Evolutionary conservation across 192 early-diverging fungal species (phyloP).

Genomic region (Coemansia sp.): DNA sequence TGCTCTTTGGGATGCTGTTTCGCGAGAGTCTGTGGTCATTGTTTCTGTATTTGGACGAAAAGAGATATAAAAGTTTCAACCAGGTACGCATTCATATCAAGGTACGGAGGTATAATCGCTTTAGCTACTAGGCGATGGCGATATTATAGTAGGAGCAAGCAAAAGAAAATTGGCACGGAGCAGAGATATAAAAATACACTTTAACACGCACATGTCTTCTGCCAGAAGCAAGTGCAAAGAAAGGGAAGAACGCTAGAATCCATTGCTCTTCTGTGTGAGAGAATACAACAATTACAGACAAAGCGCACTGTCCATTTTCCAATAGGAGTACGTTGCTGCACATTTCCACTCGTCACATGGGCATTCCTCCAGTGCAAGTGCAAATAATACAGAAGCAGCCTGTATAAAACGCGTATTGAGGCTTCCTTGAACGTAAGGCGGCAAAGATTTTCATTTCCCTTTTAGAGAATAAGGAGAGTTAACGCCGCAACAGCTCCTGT

Average conservation of each 20-base stretch:
- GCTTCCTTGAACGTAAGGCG: background rate
- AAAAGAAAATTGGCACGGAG: background rate
- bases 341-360: slow-evolving; percentile 3
- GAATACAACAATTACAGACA: background rate
- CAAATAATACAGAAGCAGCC: background rate
- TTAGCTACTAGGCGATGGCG: background rate
- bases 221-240: background rate
- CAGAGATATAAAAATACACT: background rate
- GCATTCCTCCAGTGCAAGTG: background rate
- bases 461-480: background rate
- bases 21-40: slow-evolving; percentile 4
- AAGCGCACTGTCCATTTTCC: background rate
- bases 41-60: background rate
- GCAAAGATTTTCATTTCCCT: background rate
- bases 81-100: background rate
- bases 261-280: background rate
- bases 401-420: background rate
- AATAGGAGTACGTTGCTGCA: slow-evolving; percentile 1
- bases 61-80: background rate
- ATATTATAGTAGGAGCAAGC: background rate
- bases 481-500: background rate
- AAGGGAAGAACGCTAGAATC: background rate
- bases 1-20: slow-evolving; percentile 7
- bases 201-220: background rate
- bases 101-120: background rate